A percentile compares a stretch with the other conserved stretches of the same genome.
Conservation (phyloP, 345 rosid species). For the Melaleuca quinquenervia region DNA sequence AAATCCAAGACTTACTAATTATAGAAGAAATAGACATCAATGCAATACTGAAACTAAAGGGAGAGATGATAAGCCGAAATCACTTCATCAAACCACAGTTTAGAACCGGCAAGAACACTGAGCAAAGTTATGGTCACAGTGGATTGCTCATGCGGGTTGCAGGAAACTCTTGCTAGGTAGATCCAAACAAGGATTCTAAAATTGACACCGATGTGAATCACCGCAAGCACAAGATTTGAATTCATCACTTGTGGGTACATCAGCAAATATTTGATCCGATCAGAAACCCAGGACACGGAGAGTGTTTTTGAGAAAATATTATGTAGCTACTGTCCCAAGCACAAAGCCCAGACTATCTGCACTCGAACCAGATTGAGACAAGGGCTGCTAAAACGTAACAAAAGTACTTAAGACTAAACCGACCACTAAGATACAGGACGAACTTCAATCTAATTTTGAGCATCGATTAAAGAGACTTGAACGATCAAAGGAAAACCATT, state of each 20-base stretch:
- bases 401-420: not conserved
- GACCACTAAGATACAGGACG: not conserved
- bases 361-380: not conserved
- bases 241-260: not conserved
- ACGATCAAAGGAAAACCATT: not conserved
- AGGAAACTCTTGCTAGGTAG: not conserved
- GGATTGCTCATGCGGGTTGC: not conserved
- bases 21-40: not conserved
- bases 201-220: not conserved
- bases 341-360: not conserved
- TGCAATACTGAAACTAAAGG: not conserved
- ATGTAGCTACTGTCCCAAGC: not conserved
- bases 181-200: not conserved
- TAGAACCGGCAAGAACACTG: not conserved
- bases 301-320: not conserved
- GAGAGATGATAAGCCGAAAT: not conserved
- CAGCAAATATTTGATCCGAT: not conserved
- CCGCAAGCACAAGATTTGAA: not conserved
- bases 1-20: not conserved
- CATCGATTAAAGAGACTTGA: not conserved
- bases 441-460: not conserved
- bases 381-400: not conserved
- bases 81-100: not conserved
- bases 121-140: not conserved
- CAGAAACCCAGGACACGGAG: not conserved